phyloP scores from a whole-genome alignment of 352 stramenopile species.

The Sclerospora graminicola region DNA sequence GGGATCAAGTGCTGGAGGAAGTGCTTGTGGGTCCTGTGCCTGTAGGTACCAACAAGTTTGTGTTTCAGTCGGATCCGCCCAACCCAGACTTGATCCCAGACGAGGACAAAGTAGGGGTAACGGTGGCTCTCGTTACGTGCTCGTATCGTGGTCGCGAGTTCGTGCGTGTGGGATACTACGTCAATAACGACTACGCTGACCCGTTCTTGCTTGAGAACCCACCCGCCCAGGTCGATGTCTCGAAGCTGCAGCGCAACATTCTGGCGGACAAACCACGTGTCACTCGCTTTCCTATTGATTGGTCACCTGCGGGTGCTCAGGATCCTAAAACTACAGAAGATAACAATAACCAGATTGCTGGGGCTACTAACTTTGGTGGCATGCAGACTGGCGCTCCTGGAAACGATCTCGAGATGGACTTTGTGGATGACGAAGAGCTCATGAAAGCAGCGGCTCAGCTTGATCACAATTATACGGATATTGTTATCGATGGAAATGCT shows the following conservation, averaged over 20 bases:
- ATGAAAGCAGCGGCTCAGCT: constrained; percentile 78
- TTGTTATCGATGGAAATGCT: constrained; percentile 65
- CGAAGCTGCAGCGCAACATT: constrained; percentile 93
- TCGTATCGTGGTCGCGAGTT: constrained; percentile 96
- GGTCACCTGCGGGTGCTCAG: constrained; percentile 61
- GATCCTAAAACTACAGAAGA: constrained; percentile 35
- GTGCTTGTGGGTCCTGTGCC: constrained; percentile 97
- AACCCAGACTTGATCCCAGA: constrained; percentile 88
- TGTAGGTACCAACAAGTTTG: constrained; percentile 98
- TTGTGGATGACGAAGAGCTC: constrained; percentile 78
- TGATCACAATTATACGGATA: constrained; percentile 84
- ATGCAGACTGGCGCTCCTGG: constrained; percentile 12
- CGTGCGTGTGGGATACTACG: constrained; percentile 95
- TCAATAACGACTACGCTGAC: constrained; percentile 98
- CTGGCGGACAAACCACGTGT: constrained; percentile 95
- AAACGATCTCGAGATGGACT: constrained; percentile 50
- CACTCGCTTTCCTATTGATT: constrained; percentile 94
- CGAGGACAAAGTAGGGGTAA: constrained; percentile 97
- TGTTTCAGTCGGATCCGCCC: constrained; percentile 93
- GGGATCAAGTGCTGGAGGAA: constrained; percentile 97
- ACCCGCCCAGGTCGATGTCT: constrained; percentile 75
- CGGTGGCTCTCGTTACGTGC: constrained; percentile 97
- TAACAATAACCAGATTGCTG: constrained; percentile 13
- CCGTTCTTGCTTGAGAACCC: constrained; percentile 81
- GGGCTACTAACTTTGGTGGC: constrained; percentile 11